A percentile compares a stretch with the other conserved stretches of the same genome.
Conservation (phyloP, 1,139 yeast genomes). For the Yamadazyma triangularis region DNA sequence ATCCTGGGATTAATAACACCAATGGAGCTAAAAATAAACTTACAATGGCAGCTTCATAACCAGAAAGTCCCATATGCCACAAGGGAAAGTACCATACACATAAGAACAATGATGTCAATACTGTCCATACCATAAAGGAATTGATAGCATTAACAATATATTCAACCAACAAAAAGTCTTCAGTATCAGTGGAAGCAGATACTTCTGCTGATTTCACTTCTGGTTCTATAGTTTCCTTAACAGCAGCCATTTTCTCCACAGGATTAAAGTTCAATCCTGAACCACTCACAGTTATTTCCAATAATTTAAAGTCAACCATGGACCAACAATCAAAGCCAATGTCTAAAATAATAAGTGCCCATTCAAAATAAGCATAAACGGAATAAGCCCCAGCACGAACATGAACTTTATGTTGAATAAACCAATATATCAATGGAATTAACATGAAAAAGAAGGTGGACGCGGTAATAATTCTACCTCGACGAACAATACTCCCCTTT, state of each 20-base stretch:
- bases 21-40: constrained; percentile 56
- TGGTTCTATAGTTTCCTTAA: not conserved
- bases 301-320: constrained; percentile 57
- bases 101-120: constrained; percentile 71
- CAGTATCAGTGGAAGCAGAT: constrained; percentile 12
- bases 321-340: constrained; percentile 82
- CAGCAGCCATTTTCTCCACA: not conserved
- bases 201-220: not conserved
- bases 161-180: constrained; percentile 33
- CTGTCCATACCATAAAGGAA: constrained; percentile 80
- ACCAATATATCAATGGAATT: constrained; percentile 82
- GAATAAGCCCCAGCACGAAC: constrained; percentile 92
- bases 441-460: constrained; percentile 62
- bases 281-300: constrained; percentile 38
- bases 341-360: constrained; percentile 83
- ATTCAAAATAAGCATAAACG: constrained; percentile 88
- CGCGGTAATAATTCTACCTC: constrained; percentile 52
- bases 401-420: constrained; percentile 89
- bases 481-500: constrained; percentile 42
- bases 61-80: constrained; percentile 97
- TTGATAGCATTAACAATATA: constrained; percentile 48
- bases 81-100: constrained; percentile 96
- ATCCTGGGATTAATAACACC: constrained; percentile 49
- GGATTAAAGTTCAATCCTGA: constrained; percentile 14
- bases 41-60: constrained; percentile 72